A percentile compares a stretch with the other conserved stretches of the same genome.
phyloP scores from a whole-genome alignment of 2,329 filamentous ascomycete species.

The Talaromyces sp. region DNA sequence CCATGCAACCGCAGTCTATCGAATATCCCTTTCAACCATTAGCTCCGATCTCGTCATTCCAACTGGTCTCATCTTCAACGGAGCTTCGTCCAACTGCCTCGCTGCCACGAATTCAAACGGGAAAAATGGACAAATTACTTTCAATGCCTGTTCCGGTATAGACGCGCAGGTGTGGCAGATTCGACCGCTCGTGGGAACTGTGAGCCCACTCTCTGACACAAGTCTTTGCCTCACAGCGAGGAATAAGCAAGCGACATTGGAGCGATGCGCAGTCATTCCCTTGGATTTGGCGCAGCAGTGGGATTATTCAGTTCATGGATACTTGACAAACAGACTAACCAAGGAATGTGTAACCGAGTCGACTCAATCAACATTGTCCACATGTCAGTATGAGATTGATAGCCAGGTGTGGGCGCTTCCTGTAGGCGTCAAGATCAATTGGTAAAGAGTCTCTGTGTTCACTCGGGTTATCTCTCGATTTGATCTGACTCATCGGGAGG shows the following conservation, averaged over 20 bases:
- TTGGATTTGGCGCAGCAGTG: conserved; percentile 34
- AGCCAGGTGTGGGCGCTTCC: conserved; percentile 46
- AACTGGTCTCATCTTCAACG: conserved; percentile 50
- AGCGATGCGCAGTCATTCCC: conserved; percentile 13
- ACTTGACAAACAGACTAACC: conserved; percentile 34
- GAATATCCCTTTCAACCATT: conserved; percentile 34
- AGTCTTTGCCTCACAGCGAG: conserved; percentile 30
- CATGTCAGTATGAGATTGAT: conserved; percentile 22
- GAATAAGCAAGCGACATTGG: conserved; percentile 9
- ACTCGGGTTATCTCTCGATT: not conserved
- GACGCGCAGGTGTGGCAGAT: conserved; percentile 44
- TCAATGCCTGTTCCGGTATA: conserved; percentile 34
- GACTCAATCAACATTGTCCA: conserved; percentile 29
- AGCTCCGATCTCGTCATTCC: conserved; percentile 28
- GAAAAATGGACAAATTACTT: conserved; percentile 26
- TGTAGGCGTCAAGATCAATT: conserved; percentile 29
- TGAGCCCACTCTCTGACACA: conserved; percentile 36
- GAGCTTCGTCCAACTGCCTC: conserved; percentile 42
- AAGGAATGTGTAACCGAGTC: conserved; percentile 39
- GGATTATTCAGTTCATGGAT: conserved; percentile 43
- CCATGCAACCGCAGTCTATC: conserved; percentile 42
- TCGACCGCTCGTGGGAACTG: conserved; percentile 24
- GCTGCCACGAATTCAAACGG: conserved; percentile 23
- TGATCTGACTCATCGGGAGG: not conserved
- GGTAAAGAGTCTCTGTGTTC: not conserved